A percentile compares a stretch with the other conserved stretches of the same genome.
These are phyloP conservation scores for Mycena galericulata DNA, from an alignment of 768 basidiomycete genomes.

Conservation along the genomic window DNA sequence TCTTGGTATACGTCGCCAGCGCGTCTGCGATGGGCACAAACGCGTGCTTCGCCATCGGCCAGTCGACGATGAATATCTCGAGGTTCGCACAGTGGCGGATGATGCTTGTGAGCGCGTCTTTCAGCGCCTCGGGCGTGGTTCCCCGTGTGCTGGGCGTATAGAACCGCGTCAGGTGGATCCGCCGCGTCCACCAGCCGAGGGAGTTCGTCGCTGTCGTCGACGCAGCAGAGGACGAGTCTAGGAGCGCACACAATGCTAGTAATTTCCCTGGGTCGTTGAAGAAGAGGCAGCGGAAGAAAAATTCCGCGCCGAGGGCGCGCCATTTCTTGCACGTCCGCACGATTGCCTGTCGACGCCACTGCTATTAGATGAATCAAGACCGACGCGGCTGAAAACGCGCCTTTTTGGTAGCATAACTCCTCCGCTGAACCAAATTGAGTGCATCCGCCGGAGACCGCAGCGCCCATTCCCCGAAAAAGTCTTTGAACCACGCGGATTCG, in stretches of 20 bases:
- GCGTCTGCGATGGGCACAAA: slow-evolving; percentile 77
- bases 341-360: slow-evolving; percentile 62
- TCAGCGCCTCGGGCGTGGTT: slow-evolving; percentile 60
- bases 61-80: slow-evolving; percentile 77
- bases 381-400: slow-evolving; percentile 47
- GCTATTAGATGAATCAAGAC: background rate
- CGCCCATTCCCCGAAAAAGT: slow-evolving; percentile 61
- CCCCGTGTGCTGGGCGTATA: slow-evolving; percentile 50
- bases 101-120: slow-evolving; percentile 67
- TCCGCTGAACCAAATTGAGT: slow-evolving; percentile 66
- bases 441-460: slow-evolving; percentile 72
- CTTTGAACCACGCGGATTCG: slow-evolving; percentile 74
- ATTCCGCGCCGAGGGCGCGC: slow-evolving; percentile 71
- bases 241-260: slow-evolving; percentile 59
- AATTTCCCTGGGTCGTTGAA: slow-evolving; percentile 71
- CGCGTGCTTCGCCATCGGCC: slow-evolving; percentile 63
- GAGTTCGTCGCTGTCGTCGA: slow-evolving; percentile 54
- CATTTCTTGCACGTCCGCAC: slow-evolving; percentile 75
- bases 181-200: slow-evolving; percentile 77
- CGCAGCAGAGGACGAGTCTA: slow-evolving; percentile 57
- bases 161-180: slow-evolving; percentile 77
- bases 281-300: slow-evolving; percentile 77
- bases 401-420: slow-evolving; percentile 76
- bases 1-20: slow-evolving; percentile 62
- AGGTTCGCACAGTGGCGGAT: slow-evolving; percentile 78